These are phyloP conservation scores for Garcia nutans DNA, from an alignment of 345 rosid species.

Conservation along the genomic window DNA sequence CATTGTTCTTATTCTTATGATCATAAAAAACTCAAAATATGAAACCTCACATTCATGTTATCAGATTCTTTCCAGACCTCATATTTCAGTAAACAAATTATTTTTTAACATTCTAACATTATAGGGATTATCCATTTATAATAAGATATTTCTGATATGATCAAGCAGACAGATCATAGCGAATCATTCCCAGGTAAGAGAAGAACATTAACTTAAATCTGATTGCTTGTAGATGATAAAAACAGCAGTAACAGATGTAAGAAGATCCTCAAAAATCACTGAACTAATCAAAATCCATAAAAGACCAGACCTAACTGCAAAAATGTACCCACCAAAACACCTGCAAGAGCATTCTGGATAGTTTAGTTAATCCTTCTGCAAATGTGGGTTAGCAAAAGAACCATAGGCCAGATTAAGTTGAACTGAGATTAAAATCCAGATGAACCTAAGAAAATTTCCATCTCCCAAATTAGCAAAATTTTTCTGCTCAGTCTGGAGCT, in stretches of 20 bases:
- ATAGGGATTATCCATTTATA: too few species aligned
- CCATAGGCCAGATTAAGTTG: neutral
- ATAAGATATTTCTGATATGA: too few species aligned
- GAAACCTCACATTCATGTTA: too few species aligned
- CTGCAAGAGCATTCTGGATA: neutral
- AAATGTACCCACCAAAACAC: neutral
- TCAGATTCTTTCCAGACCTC: too few species aligned
- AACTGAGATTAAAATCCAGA: constrained; percentile 31
- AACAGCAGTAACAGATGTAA: neutral
- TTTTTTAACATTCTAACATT: too few species aligned
- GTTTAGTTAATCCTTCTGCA: neutral
- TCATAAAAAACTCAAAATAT: too few species aligned
- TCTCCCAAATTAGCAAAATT: constrained; percentile 25
- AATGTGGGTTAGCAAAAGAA: neutral
- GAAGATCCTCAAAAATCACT: neutral
- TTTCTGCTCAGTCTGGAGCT: constrained; percentile 32
- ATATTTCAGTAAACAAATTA: too few species aligned
- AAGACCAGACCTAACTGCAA: neutral
- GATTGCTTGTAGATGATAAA: too few species aligned
- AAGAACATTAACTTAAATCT: too few species aligned
- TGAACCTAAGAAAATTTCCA: neutral
- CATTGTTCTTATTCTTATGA: too few species aligned
- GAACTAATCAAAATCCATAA: neutral
- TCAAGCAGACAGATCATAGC: too few species aligned
- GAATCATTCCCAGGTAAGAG: too few species aligned